phyloP scores from a whole-genome alignment of 2,329 filamentous ascomycete species.

The Fusarium cyanostomum region DNA sequence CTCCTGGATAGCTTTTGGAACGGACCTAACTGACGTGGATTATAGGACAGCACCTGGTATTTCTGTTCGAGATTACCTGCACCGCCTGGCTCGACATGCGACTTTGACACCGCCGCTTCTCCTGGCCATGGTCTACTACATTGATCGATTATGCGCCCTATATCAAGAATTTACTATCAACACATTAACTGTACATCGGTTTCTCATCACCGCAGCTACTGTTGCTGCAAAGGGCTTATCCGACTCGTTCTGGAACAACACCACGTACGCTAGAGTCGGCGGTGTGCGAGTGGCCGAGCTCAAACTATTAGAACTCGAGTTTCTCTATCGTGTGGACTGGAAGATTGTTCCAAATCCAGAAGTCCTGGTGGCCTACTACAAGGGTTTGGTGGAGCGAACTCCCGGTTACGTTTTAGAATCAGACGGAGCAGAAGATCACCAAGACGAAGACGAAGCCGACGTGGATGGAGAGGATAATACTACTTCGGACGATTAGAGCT shows the following conservation, averaged over 20 bases:
- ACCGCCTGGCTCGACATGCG: slow-evolving; percentile 91
- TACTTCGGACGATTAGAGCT: slow-evolving; percentile 13
- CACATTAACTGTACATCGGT: slow-evolving; percentile 95
- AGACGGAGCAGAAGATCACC: slow-evolving; percentile 47
- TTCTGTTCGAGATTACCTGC: slow-evolving; percentile 92
- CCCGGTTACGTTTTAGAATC: slow-evolving; percentile 64
- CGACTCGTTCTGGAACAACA: slow-evolving; percentile 98
- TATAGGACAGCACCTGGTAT: slow-evolving; percentile 80
- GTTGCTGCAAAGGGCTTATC: slow-evolving; percentile 96
- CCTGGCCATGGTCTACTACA: slow-evolving; percentile 99
- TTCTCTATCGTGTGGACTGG: slow-evolving; percentile 93
- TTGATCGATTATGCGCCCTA: slow-evolving; percentile 89
- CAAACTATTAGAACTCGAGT: slow-evolving; percentile 91
- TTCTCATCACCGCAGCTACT: slow-evolving; percentile 93
- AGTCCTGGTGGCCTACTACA: slow-evolving; percentile 92
- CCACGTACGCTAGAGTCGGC: slow-evolving; percentile 92
- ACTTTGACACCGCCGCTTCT: slow-evolving; percentile 92
- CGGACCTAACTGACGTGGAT: slow-evolving; percentile 37
- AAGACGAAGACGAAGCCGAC: slow-evolving; percentile 40
- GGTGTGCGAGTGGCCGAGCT: slow-evolving; percentile 91
- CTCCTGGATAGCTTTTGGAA: slow-evolving; percentile 9
- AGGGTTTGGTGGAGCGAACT: slow-evolving; percentile 78
- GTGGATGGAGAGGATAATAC: slow-evolving; percentile 33
- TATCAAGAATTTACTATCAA: slow-evolving; percentile 97
- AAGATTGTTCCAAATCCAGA: slow-evolving; percentile 96